Evolutionary conservation across 2,329 filamentous ascomycete genomes (phyloP).

Genomic region (Neofusicoccum kwambonambiense): DNA sequence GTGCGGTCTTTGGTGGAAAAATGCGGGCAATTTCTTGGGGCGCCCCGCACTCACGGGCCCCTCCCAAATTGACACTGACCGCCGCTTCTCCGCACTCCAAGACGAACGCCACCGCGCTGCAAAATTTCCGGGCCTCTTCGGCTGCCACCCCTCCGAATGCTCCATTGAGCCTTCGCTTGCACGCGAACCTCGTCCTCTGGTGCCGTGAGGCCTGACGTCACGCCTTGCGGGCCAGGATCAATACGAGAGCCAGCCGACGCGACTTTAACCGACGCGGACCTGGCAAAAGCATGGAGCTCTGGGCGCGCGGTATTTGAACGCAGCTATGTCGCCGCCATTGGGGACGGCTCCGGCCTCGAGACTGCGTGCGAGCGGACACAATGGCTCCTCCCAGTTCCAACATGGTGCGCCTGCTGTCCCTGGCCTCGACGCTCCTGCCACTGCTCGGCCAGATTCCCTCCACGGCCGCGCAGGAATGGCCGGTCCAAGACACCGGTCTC

Average conservation of each 20-base stretch:
- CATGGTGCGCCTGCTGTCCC: neutral
- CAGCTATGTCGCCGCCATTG: neutral
- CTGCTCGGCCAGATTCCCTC: constrained; percentile 9
- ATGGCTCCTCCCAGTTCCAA: neutral
- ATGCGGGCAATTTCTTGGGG: neutral
- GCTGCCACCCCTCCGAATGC: neutral
- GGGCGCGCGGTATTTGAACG: neutral
- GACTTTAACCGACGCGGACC: neutral
- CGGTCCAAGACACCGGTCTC: constrained; percentile 49
- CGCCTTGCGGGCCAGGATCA: neutral
- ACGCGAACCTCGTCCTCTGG: neutral
- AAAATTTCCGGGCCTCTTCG: neutral
- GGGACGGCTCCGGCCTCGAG: neutral
- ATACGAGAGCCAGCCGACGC: neutral
- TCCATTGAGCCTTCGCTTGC: neutral
- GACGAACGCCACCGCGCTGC: neutral
- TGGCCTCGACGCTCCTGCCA: neutral
- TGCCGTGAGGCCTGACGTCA: neutral
- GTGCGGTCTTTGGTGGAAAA: constrained; percentile 4
- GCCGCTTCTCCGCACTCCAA: neutral
- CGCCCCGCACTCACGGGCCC: constrained; percentile 3
- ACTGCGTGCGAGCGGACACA: neutral
- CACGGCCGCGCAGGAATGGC: constrained; percentile 37
- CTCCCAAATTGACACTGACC: neutral
- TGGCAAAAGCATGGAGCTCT: neutral